phyloP scores from a whole-genome alignment of 805 yeast genomes.

The Starmerella powellii region DNA sequence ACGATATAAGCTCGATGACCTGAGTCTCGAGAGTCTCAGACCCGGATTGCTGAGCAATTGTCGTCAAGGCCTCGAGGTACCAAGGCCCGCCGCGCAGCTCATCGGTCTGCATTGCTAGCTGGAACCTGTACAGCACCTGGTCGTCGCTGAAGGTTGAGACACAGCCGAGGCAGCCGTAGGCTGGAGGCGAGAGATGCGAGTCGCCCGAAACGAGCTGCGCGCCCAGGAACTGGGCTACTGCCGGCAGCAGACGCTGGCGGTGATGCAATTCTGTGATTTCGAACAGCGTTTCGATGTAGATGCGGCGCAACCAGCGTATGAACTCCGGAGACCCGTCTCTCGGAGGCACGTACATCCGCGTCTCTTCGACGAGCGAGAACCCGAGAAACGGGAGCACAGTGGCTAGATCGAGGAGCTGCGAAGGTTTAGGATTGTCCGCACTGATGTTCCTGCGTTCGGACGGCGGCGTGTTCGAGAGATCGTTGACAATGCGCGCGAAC shows the following conservation, averaged over 20 bases:
- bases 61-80: constrained; percentile 47
- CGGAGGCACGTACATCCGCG: constrained; percentile 14
- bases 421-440: not conserved
- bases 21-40: constrained; percentile 37
- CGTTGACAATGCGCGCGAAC: constrained; percentile 11
- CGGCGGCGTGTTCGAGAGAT: constrained; percentile 7
- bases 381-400: constrained; percentile 21
- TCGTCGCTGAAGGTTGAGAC: constrained; percentile 31
- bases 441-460: constrained; percentile 4
- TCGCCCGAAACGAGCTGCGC: not conserved
- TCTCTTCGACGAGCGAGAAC: constrained; percentile 18
- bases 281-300: constrained; percentile 11
- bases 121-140: constrained; percentile 38
- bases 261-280: not conserved
- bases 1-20: constrained; percentile 38
- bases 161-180: constrained; percentile 19
- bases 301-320: constrained; percentile 9
- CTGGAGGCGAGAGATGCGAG: constrained; percentile 14
- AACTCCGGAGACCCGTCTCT: not conserved
- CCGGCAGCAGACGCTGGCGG: constrained; percentile 6
- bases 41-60: constrained; percentile 38
- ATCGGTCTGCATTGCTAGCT: constrained; percentile 34
- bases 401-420: constrained; percentile 10
- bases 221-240: constrained; percentile 5
- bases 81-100: constrained; percentile 34